phyloP scores from a whole-genome alignment of 306 rosid genomes.

The Castanea mollissima region DNA sequence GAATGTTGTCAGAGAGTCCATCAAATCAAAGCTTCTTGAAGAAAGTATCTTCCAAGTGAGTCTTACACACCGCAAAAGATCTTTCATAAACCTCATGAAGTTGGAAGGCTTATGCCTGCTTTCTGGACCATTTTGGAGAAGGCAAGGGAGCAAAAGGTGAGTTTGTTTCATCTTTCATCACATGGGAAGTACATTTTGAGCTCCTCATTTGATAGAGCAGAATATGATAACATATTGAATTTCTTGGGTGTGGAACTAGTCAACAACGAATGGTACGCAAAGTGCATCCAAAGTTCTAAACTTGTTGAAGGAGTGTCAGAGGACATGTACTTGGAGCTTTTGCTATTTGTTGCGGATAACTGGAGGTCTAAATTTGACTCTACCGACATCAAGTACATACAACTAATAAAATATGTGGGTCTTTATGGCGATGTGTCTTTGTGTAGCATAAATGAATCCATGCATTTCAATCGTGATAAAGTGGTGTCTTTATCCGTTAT shows the following conservation, averaged over 20 bases:
- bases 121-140: constrained; percentile 52
- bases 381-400: constrained; percentile 32
- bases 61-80: constrained; percentile 47
- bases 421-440: constrained; percentile 32
- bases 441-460: constrained; percentile 33
- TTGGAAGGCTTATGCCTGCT: constrained; percentile 56
- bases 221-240: constrained; percentile 37
- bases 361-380: constrained; percentile 27
- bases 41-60: constrained; percentile 60
- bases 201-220: constrained; percentile 41
- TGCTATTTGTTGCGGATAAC: constrained; percentile 41
- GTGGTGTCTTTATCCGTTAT: constrained; percentile 24
- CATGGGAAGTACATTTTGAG: constrained; percentile 48
- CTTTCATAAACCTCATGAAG: constrained; percentile 60
- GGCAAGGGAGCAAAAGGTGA: constrained; percentile 37
- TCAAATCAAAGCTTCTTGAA: constrained; percentile 38
- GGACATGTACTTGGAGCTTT: constrained; percentile 44
- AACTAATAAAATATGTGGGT: constrained; percentile 47
- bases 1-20: constrained; percentile 49
- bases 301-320: constrained; percentile 55
- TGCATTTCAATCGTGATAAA: not conserved
- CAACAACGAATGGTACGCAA: constrained; percentile 53
- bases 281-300: constrained; percentile 54
- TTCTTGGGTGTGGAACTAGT: constrained; percentile 51
- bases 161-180: constrained; percentile 46